phyloP scores from a whole-genome alignment of 1,284 basidiomycete species.

The Marasmius fiardii region DNA sequence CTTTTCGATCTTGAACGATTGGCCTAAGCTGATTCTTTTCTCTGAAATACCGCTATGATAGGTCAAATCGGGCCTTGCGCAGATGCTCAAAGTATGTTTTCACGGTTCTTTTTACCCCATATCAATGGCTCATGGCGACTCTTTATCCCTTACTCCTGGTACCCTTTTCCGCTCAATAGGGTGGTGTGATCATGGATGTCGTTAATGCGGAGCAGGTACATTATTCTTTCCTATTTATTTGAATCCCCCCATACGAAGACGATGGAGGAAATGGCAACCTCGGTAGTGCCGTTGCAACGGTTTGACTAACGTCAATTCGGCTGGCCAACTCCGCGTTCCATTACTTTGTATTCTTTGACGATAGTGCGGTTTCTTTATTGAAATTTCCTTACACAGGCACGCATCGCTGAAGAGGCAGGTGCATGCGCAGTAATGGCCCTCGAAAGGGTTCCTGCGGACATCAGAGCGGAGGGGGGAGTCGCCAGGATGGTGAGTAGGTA shows the following conservation, averaged over 20 bases:
- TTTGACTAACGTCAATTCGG: not conserved
- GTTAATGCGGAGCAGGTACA: conserved; percentile 77
- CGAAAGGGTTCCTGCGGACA: conserved; percentile 95
- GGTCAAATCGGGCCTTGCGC: conserved; percentile 93
- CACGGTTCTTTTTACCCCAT: conserved; percentile 3
- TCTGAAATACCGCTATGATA: conserved; percentile 23
- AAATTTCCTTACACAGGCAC: conserved; percentile 45
- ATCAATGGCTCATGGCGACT: conserved; percentile 16
- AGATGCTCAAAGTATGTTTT: conserved; percentile 83
- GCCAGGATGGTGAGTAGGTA: conserved; percentile 77
- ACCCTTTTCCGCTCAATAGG: conserved; percentile 28
- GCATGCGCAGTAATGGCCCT: conserved; percentile 98
- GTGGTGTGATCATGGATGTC: conserved; percentile 93
- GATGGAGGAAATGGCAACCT: not conserved
- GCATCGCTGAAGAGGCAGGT: conserved; percentile 96
- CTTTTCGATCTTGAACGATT: not conserved
- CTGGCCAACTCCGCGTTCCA: not conserved
- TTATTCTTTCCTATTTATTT: not conserved
- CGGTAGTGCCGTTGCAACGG: not conserved
- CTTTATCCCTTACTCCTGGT: conserved; percentile 22
- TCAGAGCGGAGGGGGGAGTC: conserved; percentile 86
- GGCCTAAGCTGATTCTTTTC: not conserved
- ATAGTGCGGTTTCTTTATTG: conserved; percentile 25
- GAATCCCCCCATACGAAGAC: not conserved
- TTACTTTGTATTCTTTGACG: conserved; percentile 1